Base-by-base conservation (phyloP, 192 early-diverging fungal genomes). In the Backusella westeae region DNA sequence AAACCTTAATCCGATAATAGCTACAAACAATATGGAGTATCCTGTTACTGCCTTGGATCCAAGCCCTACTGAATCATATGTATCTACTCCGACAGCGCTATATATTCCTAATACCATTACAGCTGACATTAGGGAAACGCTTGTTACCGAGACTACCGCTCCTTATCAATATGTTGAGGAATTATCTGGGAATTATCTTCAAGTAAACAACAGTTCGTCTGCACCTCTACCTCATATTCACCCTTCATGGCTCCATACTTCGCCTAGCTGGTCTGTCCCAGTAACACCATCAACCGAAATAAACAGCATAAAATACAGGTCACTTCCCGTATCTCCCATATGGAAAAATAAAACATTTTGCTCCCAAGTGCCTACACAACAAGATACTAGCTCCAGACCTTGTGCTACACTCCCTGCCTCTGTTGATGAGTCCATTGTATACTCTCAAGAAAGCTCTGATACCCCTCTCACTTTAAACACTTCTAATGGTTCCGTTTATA, bases 41-140 rank as follows among this genome's bases (percentile, higher is more conserved):
- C 56, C 56, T 63, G 56, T 29, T 63, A 9, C 56, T 63, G 56
- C 23, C 56, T 63, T 63, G 56, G 56, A 63, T 63, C 56, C 56
- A 63, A 63, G 56, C 56, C 56, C 56, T 2, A 63, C 56, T 63
- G 56, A 63, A 63, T 63, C 56, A 12, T 63, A 23, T 63, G 56
- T 63, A 63, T 29, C 56, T 12, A 63, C 56, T 63, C 56, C 56
- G 56, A 10, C 21, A 29, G 56, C 56, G 26, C 12, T 63, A 63
- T 63, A 63, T 63, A 63, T 63, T 29, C 23, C 56, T 4, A 23
- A 63, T 63, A 63, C 12, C 4, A 14, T 26, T 63, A 3, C 26
- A 12, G 10, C 26, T 29, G 8, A 29, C 9, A 63, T 9, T 63
- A 10, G 26, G 4, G 56, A 29, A 12, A 63, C 23, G 10, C 4